A percentile compares a stretch with the other conserved stretches of the same genome.
Conservation (phyloP, 768 basidiomycete genomes). For the Pleurotus platypus region DNA sequence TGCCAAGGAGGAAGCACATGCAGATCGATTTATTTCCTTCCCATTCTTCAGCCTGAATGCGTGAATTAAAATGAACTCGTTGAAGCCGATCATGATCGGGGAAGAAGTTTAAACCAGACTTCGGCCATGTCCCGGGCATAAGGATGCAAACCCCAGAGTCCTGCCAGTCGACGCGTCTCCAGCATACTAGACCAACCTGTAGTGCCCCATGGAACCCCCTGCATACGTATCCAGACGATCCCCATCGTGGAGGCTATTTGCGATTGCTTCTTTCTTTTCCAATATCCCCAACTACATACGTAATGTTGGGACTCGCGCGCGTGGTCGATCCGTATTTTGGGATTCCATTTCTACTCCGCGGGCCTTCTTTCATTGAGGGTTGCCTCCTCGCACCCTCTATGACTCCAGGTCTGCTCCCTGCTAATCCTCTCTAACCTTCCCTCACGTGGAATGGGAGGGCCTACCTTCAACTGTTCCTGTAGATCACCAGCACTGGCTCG, state of each 20-base stretch:
- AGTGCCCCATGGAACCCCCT: no score
- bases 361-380: background rate
- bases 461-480: background rate
- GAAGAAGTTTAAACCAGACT: background rate
- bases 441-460: background rate
- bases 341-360: constrained; percentile 2
- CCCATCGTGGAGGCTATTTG: no score
- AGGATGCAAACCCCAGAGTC: no score
- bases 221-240: no score
- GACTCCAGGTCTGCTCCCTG: background rate
- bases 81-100: background rate
- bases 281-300: no score
- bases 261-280: no score
- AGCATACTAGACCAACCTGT: no score
- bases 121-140: background rate
- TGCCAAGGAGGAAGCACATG: background rate
- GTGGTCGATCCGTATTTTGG: background rate
- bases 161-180: no score
- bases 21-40: background rate
- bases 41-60: background rate
- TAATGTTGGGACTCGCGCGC: no score
- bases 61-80: no score
- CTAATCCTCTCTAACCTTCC: background rate
- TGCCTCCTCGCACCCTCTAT: background rate
- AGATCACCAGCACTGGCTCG: background rate